Evolutionary conservation across 2,329 filamentous ascomycete species (phyloP).

Genomic region (Xylaria sp.): DNA sequence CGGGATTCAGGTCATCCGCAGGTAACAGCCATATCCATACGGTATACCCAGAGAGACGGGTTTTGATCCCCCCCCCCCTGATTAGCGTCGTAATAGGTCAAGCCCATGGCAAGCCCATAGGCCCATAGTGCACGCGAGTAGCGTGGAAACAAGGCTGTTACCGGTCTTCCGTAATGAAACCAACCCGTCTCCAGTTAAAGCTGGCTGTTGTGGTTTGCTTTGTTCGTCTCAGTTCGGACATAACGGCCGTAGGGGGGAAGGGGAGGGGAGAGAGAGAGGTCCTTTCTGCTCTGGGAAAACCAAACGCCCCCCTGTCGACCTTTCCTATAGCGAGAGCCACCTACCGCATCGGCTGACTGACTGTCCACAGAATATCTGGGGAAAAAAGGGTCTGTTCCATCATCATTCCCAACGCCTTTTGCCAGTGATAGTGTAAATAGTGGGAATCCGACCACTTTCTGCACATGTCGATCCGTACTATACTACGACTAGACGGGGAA

Average conservation of each 20-base stretch:
- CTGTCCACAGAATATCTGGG: too few relatives aligned
- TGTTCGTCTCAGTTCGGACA: constrained; percentile 5
- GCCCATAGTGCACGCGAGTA: background rate
- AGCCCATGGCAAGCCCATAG: background rate
- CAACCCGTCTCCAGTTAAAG: background rate
- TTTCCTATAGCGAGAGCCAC: too few relatives aligned
- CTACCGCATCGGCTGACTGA: too few relatives aligned
- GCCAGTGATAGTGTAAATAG: too few relatives aligned
- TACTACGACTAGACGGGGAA: too few relatives aligned
- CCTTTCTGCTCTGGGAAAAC: background rate
- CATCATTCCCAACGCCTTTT: too few relatives aligned
- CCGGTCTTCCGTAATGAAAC: background rate
- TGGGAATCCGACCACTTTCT: background rate
- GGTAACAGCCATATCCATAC: background rate
- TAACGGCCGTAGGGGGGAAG: constrained; percentile 3
- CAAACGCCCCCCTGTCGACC: too few relatives aligned
- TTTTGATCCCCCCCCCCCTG: too few relatives aligned
- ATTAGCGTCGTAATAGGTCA: background rate
- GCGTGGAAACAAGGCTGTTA: background rate
- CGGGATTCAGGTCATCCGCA: background rate
- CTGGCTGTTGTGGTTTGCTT: background rate
- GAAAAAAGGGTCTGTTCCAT: too few relatives aligned
- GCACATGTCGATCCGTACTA: too few relatives aligned
- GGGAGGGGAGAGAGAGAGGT: too few relatives aligned
- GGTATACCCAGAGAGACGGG: too few relatives aligned